Conservation (phyloP, 2,329 filamentous ascomycete genomes). For the Laburnicola sp. region DNA sequence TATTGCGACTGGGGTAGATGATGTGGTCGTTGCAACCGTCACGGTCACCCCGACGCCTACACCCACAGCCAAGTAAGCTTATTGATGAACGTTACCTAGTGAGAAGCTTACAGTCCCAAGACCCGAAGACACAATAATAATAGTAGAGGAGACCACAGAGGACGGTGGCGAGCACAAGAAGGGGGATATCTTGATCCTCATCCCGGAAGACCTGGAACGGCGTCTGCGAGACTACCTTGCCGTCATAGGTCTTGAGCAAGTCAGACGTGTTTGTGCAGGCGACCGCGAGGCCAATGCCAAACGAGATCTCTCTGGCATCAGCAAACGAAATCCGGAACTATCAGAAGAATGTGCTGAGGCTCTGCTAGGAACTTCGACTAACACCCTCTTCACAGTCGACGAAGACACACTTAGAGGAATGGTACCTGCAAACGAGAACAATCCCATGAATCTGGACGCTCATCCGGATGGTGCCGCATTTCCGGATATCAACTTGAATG, state of each 20-base stretch:
- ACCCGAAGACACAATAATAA: background rate
- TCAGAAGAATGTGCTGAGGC: background rate
- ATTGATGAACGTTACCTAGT: too few species aligned
- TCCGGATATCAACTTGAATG: background rate
- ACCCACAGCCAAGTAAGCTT: background rate
- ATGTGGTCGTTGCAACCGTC: background rate
- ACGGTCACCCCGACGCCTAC: background rate
- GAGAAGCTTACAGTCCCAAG: too few species aligned
- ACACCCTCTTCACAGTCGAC: background rate
- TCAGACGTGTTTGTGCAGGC: background rate
- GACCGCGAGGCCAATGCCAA: background rate
- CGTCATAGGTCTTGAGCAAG: background rate
- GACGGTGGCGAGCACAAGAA: background rate
- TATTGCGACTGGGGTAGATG: background rate
- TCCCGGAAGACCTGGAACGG: background rate
- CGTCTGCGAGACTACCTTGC: background rate
- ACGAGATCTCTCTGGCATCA: background rate
- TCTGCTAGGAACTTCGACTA: background rate
- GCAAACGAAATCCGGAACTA: background rate
- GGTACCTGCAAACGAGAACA: background rate
- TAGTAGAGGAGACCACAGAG: background rate
- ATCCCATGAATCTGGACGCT: conserved; percentile 1
- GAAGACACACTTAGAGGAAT: background rate
- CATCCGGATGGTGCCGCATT: background rate
- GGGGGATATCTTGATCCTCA: background rate